A percentile compares a stretch with the other conserved stretches of the same genome.
These are phyloP conservation scores for Byssochlamys sp. DNA, from an alignment of 2,329 filamentous ascomycete species.

Conservation along the genomic window DNA sequence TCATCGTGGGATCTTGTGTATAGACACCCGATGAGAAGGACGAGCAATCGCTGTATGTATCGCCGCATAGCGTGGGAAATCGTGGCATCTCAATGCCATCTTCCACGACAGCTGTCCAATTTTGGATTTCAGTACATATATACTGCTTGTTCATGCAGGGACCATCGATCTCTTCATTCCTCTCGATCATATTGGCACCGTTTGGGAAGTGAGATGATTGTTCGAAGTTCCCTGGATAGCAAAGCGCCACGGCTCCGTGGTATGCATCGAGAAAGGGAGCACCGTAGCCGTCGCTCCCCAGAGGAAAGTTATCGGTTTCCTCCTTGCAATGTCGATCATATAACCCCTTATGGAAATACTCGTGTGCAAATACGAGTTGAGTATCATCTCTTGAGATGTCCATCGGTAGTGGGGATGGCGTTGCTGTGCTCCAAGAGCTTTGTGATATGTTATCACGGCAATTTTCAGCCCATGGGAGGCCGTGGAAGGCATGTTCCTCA, in stretches of 20 bases:
- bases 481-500: not conserved
- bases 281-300: not conserved
- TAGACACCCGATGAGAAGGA: not conserved
- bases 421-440: not conserved
- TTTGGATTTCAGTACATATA: not conserved
- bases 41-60: not conserved
- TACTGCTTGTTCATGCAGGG: not conserved
- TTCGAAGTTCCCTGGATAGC: not conserved
- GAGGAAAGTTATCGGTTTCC: not conserved
- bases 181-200: too few species aligned
- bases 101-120: not conserved
- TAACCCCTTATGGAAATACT: not conserved
- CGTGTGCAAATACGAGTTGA: too few species aligned
- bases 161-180: not conserved
- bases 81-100: not conserved
- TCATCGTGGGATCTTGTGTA: not conserved
- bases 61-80: not conserved
- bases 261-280: not conserved
- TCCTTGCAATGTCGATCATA: not conserved
- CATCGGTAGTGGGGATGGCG: too few species aligned
- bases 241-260: not conserved
- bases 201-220: too few species aligned
- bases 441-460: not conserved
- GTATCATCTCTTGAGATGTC: too few species aligned
- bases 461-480: not conserved